These are phyloP conservation scores for Trichoderma semiorbis DNA, from an alignment of 2,329 filamentous ascomycete species.

Conservation along the genomic window DNA sequence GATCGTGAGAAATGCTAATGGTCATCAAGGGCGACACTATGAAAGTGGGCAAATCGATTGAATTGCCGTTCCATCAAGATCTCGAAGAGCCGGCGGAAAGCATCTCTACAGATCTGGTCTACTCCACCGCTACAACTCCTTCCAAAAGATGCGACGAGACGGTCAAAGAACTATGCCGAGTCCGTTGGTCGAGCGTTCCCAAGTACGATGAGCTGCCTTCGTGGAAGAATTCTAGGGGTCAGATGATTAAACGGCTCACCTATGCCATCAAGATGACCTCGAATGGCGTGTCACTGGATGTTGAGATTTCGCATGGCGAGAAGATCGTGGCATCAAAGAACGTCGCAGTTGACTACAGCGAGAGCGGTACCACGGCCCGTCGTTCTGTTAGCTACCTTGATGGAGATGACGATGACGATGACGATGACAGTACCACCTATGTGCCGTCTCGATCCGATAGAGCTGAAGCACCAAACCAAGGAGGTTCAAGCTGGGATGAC, in stretches of 20 bases:
- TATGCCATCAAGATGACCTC: slow-evolving; percentile 20
- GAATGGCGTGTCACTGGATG: slow-evolving; percentile 19
- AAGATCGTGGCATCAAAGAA: slow-evolving; percentile 18
- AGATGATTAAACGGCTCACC: neutral
- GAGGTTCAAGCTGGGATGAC: neutral
- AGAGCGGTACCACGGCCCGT: neutral
- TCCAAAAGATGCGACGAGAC: slow-evolving; percentile 13
- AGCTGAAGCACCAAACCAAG: neutral
- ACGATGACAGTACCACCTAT: neutral
- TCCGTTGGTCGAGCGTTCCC: slow-evolving; percentile 20
- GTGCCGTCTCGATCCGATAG: neutral
- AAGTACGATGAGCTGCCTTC: neutral
- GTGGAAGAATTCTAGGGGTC: slow-evolving; percentile 13
- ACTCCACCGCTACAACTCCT: neutral
- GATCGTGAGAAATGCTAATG: neutral
- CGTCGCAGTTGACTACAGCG: slow-evolving; percentile 14
- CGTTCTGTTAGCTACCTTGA: neutral
- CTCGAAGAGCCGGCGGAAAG: neutral
- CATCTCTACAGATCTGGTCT: slow-evolving; percentile 17
- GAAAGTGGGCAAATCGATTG: neutral
- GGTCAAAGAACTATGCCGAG: slow-evolving; percentile 18
- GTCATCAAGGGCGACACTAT: slow-evolving; percentile 12
- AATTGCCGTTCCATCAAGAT: slow-evolving; percentile 18
- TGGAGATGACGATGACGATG: too few species aligned
- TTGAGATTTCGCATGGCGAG: slow-evolving; percentile 14